Evolutionary conservation across 495 filamentous ascomycete genomes (phyloP), one percentile per base, ranked within the genome.

Genomic region (Penicillium atrosanguineum): DNA sequence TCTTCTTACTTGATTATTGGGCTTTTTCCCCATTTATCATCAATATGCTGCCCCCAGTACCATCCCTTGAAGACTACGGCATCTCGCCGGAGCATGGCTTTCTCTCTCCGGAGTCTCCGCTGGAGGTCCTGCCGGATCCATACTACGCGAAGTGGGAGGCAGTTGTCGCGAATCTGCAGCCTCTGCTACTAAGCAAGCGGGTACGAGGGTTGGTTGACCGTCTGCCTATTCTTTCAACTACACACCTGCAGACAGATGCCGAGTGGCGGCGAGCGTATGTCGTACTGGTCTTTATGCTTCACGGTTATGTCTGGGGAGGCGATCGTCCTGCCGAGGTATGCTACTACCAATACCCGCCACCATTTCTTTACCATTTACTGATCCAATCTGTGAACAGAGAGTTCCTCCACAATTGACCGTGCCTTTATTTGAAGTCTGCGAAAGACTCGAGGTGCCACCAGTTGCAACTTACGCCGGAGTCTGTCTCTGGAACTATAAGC

Each of bases 131-230:
- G 31, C 88, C 91, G 12, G 86, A 96, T 61, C 82, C 85, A 0
- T 97, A 96, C 77, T 99, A 97, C 70, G 82, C 84, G 59, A 87
- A 88, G 60, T 99, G 94, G 94, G 94, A 99, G 72, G 77, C 83
- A 51, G 79, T 96, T 25, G 81, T 84, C 19, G 78, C 82, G 36
- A 95, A 96, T 63, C 70, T 99, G n/a, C 94, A 96, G 70, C 80
- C 83, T 8, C 75, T 99, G 55, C 82, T 97, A 40, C 78, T 94
- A 54, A 94, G 85, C 73, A 90, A 84, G 71, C 82, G 90, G 55
- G 70, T 97, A 51, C 83, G 90, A 21, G 79, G 81, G 26, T 81
- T 88, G 48, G 79, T 97, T 41, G 87, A 96, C 52, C 75, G 75
- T 26, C 81, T 97, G 48, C 90, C 94, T 3, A 71, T 95, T 39